Conservation (phyloP, 495 filamentous ascomycete species). For the Cetradonia linearis region DNA sequence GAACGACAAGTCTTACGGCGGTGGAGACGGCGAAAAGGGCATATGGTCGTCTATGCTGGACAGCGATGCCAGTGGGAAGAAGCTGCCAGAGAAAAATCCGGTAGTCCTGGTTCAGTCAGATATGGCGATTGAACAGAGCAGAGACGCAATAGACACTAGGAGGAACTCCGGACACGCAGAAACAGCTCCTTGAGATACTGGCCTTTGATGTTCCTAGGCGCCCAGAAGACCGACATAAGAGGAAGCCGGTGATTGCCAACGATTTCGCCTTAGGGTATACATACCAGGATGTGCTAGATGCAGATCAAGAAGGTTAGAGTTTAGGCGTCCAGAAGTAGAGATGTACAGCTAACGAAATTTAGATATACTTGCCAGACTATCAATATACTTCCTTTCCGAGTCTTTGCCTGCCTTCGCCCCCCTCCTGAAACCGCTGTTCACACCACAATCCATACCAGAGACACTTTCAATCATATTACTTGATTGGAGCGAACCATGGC, state of each 20-base stretch:
- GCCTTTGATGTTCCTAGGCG: slow-evolving; percentile 48
- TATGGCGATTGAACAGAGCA: too few relatives aligned
- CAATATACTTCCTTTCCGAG: slow-evolving; percentile 76
- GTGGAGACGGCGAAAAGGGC: slow-evolving; percentile 73
- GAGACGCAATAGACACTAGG: too few relatives aligned
- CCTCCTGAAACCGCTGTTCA: slow-evolving; percentile 76
- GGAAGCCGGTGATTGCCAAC: slow-evolving; percentile 75
- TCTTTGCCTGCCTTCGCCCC: slow-evolving; percentile 74
- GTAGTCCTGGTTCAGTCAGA: too few relatives aligned
- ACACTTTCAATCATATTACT: slow-evolving; percentile 80
- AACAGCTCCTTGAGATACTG: slow-evolving; percentile 78
- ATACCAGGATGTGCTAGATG: slow-evolving; percentile 88
- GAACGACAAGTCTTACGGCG: slow-evolving; percentile 42
- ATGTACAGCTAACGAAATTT: slow-evolving; percentile 8
- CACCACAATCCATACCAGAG: slow-evolving; percentile 73
- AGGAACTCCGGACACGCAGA: slow-evolving; percentile 75
- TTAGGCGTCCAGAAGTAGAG: too few relatives aligned
- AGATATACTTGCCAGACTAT: slow-evolving; percentile 89
- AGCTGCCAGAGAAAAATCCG: slow-evolving; percentile 84
- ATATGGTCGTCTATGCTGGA: slow-evolving; percentile 95
- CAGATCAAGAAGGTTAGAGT: slow-evolving; percentile 84
- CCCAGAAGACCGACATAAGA: slow-evolving; percentile 47
- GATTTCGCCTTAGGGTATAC: slow-evolving; percentile 90
- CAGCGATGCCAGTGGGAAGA: slow-evolving; percentile 78
- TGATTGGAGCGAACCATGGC: slow-evolving; percentile 89